Conservation (phyloP, 2,329 filamentous ascomycete genomes). For the Microsporum ferrugineum region DNA sequence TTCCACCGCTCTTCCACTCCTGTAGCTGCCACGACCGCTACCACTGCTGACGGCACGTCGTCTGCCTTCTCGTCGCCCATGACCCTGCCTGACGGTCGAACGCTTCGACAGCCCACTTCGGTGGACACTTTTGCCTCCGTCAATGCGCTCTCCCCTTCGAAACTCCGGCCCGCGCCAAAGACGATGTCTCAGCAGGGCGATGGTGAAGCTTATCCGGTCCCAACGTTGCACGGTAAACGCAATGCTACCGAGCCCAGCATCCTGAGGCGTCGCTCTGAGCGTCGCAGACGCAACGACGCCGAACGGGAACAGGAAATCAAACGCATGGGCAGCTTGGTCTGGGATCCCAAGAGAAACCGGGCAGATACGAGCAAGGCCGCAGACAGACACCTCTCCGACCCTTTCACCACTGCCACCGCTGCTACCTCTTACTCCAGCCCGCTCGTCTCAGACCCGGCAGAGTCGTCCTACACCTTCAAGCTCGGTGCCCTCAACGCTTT, state of each 20-base stretch:
- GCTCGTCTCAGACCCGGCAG: constrained; percentile 23
- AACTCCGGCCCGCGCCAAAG: constrained; percentile 18
- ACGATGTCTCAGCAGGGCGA: constrained; percentile 26
- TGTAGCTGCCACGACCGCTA: background rate
- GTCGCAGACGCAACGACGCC: constrained; percentile 62
- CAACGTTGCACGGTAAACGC: constrained; percentile 47
- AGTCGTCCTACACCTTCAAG: constrained; percentile 61
- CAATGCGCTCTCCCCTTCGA: constrained; percentile 5
- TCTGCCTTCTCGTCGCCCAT: background rate
- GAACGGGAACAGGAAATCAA: constrained; percentile 79
- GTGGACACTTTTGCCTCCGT: constrained; percentile 16
- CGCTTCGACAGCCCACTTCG: constrained; percentile 15
- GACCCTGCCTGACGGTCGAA: background rate
- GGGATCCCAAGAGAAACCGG: constrained; percentile 53
- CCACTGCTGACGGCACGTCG: background rate
- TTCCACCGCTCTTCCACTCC: constrained; percentile 6
- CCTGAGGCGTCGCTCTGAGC: constrained; percentile 61
- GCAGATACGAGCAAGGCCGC: constrained; percentile 45
- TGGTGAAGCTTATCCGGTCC: constrained; percentile 36
- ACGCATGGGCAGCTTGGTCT: constrained; percentile 57
- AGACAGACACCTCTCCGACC: constrained; percentile 51
- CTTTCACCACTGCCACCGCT: constrained; percentile 42
- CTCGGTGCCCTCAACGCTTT: constrained; percentile 71
- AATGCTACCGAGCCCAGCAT: constrained; percentile 46
- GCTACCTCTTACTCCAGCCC: constrained; percentile 25